phyloP scores from a whole-genome alignment of 257 asterid genomes.

The Scutellaria galericulata region DNA sequence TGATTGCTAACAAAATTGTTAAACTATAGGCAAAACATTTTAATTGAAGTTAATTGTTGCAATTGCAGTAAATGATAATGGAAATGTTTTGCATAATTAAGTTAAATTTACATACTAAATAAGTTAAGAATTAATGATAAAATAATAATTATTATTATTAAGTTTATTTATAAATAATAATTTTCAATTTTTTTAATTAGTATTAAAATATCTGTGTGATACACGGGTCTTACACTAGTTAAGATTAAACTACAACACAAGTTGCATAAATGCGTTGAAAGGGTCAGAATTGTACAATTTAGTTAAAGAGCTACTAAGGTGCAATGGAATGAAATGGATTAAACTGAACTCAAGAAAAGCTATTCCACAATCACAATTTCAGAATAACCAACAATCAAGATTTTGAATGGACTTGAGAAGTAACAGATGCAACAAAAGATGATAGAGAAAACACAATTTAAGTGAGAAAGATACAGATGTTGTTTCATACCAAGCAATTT shows the following conservation, averaged over 20 bases:
- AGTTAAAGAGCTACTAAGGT: neutral
- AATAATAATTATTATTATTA: no score
- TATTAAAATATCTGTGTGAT: no score
- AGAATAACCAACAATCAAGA: neutral
- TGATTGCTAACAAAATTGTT: no score
- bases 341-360: slow-evolving; percentile 1
- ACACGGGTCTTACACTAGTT: no score
- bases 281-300: neutral
- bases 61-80: no score
- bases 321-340: neutral
- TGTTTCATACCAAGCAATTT: slow-evolving; percentile 81
- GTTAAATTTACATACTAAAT: no score
- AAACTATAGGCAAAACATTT: no score
- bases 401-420: neutral
- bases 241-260: neutral
- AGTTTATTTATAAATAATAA: no score
- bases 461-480: slow-evolving; percentile 14
- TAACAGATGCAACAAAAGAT: neutral
- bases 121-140: no score
- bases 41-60: no score
- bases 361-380: neutral
- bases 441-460: neutral
- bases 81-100: no score
- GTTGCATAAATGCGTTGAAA: neutral
- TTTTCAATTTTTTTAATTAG: no score